A percentile compares a stretch with the other conserved stretches of the same genome.
Evolutionary conservation across 257 asterid species (phyloP).

Genomic region (Solanum lignicaule): DNA sequence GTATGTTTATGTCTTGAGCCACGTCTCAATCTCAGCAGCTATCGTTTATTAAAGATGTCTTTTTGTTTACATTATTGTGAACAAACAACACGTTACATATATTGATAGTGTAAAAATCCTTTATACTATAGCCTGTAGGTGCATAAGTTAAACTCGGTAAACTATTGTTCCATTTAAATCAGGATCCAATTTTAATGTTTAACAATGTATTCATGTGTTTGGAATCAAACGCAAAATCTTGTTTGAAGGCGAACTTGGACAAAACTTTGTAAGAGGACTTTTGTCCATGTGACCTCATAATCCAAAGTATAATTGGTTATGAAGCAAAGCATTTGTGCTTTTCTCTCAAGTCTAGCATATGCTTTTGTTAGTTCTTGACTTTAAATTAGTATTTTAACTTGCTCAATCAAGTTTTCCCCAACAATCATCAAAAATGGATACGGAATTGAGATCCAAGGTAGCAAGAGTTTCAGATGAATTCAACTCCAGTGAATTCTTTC

Average conservation of each 20-base stretch:
- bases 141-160: background rate
- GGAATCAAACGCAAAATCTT: background rate
- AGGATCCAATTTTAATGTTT: background rate
- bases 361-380: background rate
- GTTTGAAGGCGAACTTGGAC: background rate
- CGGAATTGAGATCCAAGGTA: constrained; percentile 45
- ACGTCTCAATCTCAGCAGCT: background rate
- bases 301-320: background rate
- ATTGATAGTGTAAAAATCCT: background rate
- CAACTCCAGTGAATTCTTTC: constrained; percentile 28
- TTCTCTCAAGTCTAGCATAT: background rate
- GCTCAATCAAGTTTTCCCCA: background rate
- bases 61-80: background rate
- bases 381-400: background rate
- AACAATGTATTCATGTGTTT: background rate
- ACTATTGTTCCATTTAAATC: background rate
- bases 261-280: background rate
- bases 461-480: constrained; percentile 39
- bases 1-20: background rate
- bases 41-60: background rate
- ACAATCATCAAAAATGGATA: constrained; percentile 25
- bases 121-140: background rate
- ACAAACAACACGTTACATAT: background rate
- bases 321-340: background rate
- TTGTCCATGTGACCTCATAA: background rate